Evolutionary conservation across 108 stramenopile species (phyloP).

Genomic region (Chaetoceros muelleri): DNA sequence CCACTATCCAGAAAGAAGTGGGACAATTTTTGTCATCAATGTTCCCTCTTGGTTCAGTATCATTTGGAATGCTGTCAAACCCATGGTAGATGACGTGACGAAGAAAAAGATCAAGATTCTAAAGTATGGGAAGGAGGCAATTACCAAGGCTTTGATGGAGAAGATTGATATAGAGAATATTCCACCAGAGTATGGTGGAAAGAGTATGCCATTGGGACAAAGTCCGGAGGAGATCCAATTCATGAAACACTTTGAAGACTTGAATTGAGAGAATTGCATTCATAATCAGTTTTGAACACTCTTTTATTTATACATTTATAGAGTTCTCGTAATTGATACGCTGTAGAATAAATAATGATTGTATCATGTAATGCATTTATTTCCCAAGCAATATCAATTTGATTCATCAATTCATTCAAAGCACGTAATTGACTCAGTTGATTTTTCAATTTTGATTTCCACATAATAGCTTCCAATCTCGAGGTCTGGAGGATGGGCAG

Average conservation of each 20-base stretch:
- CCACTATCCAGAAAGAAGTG: slow-evolving; percentile 73
- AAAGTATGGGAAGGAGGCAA: slow-evolving; percentile 25
- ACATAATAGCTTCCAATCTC: too few species aligned
- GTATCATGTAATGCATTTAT: too few species aligned
- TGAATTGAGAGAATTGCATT: neutral
- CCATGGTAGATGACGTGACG: slow-evolving; percentile 47
- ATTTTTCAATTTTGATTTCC: too few species aligned
- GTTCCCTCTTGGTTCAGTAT: slow-evolving; percentile 47
- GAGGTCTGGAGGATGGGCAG: too few species aligned
- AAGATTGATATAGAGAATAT: slow-evolving; percentile 52
- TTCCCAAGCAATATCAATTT: too few species aligned
- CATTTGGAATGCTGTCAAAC: slow-evolving; percentile 60
- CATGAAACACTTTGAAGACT: neutral
- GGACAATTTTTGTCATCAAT: slow-evolving; percentile 41
- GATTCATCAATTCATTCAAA: too few species aligned
- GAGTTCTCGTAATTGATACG: too few species aligned
- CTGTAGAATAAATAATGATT: too few species aligned
- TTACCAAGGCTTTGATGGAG: slow-evolving; percentile 29
- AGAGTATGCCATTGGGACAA: slow-evolving; percentile 41
- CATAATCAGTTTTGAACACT: too few species aligned
- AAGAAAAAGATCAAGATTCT: slow-evolving; percentile 45
- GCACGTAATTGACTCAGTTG: too few species aligned
- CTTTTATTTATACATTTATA: too few species aligned
- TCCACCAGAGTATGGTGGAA: slow-evolving; percentile 60
- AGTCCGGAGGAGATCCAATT: slow-evolving; percentile 35